Evolutionary conservation across 768 basidiomycete species (phyloP).

Genomic region (Suillus subluteus): DNA sequence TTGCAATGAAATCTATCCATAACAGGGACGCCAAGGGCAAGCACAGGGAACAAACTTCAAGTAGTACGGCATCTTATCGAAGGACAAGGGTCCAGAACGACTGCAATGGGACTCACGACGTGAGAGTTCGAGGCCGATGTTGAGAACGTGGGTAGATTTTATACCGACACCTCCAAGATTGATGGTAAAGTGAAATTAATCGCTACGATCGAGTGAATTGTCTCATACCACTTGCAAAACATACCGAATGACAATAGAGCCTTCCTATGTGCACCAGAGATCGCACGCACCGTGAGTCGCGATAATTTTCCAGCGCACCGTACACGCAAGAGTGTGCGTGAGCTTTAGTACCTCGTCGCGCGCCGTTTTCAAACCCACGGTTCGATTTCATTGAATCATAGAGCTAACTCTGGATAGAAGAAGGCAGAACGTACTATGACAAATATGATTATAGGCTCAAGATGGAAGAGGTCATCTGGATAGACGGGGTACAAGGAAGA

Average conservation of each 20-base stretch:
- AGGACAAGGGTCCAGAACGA: background rate
- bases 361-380: background rate
- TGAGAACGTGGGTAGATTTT: constrained; percentile 3
- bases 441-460: background rate
- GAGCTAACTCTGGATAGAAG: background rate
- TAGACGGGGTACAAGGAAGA: background rate
- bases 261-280: background rate
- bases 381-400: background rate
- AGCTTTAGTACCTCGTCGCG: background rate
- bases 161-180: background rate
- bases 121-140: background rate
- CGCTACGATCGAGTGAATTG: background rate
- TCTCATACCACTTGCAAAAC: background rate
- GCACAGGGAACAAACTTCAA: background rate
- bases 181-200: background rate
- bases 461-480: background rate
- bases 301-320: background rate
- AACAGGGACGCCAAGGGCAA: background rate
- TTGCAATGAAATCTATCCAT: background rate
- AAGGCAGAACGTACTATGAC: background rate
- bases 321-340: background rate
- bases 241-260: background rate
- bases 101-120: background rate
- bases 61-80: no score
- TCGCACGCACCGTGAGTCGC: constrained; percentile 2